These are phyloP conservation scores for Boletus rubroflammeus DNA, from an alignment of 768 basidiomycete species.

Conservation along the genomic window DNA sequence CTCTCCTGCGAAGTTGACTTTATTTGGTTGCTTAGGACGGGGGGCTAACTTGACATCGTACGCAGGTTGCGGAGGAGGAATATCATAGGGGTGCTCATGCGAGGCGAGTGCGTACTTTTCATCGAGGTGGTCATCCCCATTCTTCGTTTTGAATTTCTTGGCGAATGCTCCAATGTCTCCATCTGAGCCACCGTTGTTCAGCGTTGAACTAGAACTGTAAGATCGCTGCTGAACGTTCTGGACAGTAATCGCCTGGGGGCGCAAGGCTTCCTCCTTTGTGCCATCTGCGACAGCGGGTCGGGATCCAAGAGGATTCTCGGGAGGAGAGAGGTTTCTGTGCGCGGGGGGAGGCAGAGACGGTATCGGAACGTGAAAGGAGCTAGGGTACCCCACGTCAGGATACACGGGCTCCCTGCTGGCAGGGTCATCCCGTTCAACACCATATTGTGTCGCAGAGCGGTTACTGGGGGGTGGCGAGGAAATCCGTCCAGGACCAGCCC, in stretches of 20 bases:
- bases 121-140: conserved; percentile 26
- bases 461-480: neutral
- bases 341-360: conserved; percentile 4
- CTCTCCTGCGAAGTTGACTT: conserved; percentile 41
- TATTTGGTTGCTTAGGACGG: conserved; percentile 18
- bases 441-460: neutral
- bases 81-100: conserved; percentile 60
- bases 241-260: conserved; percentile 16
- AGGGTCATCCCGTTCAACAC: neutral
- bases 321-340: neutral
- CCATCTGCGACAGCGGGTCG: conserved; percentile 1
- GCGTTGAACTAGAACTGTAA: conserved; percentile 37
- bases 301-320: neutral
- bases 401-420: neutral
- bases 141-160: conserved; percentile 11
- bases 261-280: neutral
- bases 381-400: conserved; percentile 6
- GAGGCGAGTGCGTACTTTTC: conserved; percentile 50
- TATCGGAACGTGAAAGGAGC: conserved; percentile 8
- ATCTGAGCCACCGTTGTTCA: conserved; percentile 26
- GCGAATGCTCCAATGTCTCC: conserved; percentile 16
- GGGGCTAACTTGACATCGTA: conserved; percentile 28
- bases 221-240: conserved; percentile 30
- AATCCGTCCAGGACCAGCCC: conserved; percentile 22
- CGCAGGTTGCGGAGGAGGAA: conserved; percentile 47